Conservation (phyloP, 495 filamentous ascomycete species). For the Melanomma pulvis-pyrius region DNA sequence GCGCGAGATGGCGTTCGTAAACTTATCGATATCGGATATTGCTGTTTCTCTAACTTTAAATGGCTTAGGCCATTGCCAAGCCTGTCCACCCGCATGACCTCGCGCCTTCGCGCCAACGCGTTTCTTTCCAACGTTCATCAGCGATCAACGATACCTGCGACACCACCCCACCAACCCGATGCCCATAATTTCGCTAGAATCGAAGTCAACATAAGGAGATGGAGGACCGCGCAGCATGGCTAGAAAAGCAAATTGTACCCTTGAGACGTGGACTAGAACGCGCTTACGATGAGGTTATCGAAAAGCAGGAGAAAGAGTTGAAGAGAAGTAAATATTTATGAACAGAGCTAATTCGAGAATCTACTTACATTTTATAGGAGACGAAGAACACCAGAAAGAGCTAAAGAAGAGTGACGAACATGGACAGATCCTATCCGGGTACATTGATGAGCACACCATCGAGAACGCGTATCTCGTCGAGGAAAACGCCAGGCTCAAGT, state of each 20-base stretch:
- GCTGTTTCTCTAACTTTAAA: neutral
- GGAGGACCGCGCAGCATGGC: conserved; percentile 17
- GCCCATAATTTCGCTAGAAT: neutral
- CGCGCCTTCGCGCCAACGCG: conserved; percentile 6
- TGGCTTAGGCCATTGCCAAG: conserved; percentile 5
- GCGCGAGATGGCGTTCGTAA: neutral
- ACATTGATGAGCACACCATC: conserved; percentile 19
- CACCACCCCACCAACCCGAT: neutral
- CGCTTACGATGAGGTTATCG: conserved; percentile 26
- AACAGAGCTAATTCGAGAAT: neutral
- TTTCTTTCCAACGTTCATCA: neutral
- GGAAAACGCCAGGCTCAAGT: conserved; percentile 30
- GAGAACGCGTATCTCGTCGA: conserved; percentile 23
- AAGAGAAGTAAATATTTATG: conserved; percentile 23
- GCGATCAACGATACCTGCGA: neutral
- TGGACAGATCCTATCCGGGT: conserved; percentile 16
- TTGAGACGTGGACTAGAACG: conserved; percentile 15
- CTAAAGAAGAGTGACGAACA: conserved; percentile 34
- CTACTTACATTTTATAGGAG: neutral
- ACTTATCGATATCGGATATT: neutral
- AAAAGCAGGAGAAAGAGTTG: conserved; percentile 24
- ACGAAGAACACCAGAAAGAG: conserved; percentile 28
- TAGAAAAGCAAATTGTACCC: conserved; percentile 9
- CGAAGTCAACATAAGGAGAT: neutral
- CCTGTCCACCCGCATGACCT: conserved; percentile 15